A percentile compares a stretch with the other conserved stretches of the same genome.
Evolutionary conservation across 371 early-diverging fungal species (phyloP).

Genomic region (Smittium mucronatum): DNA sequence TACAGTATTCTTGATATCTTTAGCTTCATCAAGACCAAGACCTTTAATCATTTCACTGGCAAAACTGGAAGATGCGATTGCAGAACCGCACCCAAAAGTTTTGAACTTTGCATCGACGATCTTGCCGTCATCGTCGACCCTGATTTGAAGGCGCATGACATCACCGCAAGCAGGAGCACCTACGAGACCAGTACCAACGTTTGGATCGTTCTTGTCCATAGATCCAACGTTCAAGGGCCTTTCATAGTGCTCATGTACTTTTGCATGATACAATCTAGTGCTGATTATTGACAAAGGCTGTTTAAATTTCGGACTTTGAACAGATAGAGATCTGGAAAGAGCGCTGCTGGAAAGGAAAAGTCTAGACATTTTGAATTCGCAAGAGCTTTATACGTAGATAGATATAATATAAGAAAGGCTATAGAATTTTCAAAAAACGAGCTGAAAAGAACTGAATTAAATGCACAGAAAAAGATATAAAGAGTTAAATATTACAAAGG

Average conservation of each 20-base stretch:
- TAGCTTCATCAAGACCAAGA: constrained; percentile 78
- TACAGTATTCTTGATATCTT: constrained; percentile 88
- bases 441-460: no score
- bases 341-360: background rate
- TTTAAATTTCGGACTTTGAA: background rate
- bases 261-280: constrained; percentile 50
- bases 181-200: constrained; percentile 96
- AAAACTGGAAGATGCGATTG: constrained; percentile 89
- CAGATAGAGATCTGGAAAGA: background rate
- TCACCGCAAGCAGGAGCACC: constrained; percentile 99
- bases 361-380: background rate
- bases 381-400: no score
- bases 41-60: constrained; percentile 94
- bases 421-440: no score
- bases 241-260: constrained; percentile 87
- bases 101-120: constrained; percentile 97
- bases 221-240: constrained; percentile 97
- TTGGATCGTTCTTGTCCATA: constrained; percentile 62
- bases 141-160: constrained; percentile 98
- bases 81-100: constrained; percentile 99
- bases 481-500: no score
- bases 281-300: background rate
- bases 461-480: no score
- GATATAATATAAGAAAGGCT: no score
- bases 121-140: constrained; percentile 77